Conservation (phyloP, 2,329 filamentous ascomycete species). For the Diaporthe australafricana region DNA sequence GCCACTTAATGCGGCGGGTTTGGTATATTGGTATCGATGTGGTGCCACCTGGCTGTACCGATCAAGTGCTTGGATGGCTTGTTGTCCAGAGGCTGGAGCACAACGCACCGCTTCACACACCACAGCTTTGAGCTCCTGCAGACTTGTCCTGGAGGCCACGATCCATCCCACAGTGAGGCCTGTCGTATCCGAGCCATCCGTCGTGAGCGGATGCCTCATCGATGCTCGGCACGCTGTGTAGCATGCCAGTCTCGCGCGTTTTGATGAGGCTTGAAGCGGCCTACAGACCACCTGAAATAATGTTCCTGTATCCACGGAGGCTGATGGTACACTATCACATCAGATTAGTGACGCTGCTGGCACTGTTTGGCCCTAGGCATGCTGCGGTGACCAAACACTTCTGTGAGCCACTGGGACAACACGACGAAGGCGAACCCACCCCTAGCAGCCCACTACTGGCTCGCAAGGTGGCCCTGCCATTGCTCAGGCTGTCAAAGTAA, state of each 20-base stretch:
- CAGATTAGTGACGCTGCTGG: background rate
- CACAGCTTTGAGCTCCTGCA: background rate
- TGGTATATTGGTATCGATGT: background rate
- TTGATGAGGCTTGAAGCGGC: background rate
- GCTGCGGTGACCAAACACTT: background rate
- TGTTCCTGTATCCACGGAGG: no score
- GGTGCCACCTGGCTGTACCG: constrained; percentile 13
- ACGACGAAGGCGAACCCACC: background rate
- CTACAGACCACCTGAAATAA: background rate
- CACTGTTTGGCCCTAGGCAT: background rate
- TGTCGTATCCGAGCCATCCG: background rate
- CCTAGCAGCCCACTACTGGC: background rate
- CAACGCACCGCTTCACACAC: background rate
- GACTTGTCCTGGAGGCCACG: background rate
- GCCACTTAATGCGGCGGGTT: constrained; percentile 29
- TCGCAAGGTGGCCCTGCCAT: background rate
- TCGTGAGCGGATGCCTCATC: background rate
- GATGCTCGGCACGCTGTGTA: background rate
- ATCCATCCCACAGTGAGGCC: background rate
- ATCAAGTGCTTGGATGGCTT: background rate
- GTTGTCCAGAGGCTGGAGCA: background rate
- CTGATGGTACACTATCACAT: background rate
- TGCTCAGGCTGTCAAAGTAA: background rate
- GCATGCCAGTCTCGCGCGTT: background rate
- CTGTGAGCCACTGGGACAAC: background rate